Evolutionary conservation across 1,139 yeast genomes (phyloP).

Genomic region (Dujonia santamariae): DNA sequence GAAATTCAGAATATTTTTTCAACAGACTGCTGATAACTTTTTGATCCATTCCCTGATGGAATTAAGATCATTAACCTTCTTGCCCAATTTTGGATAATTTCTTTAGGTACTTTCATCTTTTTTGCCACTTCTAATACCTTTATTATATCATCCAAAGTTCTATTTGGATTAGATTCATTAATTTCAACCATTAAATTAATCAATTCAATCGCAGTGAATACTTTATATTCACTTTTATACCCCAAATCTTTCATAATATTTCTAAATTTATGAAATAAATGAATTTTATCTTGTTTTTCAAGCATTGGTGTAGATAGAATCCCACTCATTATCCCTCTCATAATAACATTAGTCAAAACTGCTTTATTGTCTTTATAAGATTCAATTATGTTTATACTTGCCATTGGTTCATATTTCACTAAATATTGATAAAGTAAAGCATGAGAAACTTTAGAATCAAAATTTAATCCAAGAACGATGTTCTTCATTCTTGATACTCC

Average conservation of each 20-base stretch:
- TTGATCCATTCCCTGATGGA: too few species aligned
- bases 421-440: slow-evolving; percentile 21
- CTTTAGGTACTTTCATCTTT: slow-evolving; percentile 11
- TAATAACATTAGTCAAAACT: slow-evolving; percentile 14
- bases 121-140: slow-evolving; percentile 14
- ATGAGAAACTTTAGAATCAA: slow-evolving; percentile 16
- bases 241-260: slow-evolving; percentile 15
- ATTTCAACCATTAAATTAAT: slow-evolving; percentile 11
- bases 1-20: too few species aligned
- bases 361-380: slow-evolving; percentile 17
- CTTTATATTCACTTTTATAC: slow-evolving; percentile 18
- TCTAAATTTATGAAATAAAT: slow-evolving; percentile 19
- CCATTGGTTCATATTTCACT: slow-evolving; percentile 23
- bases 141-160: slow-evolving; percentile 10
- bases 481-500: slow-evolving; percentile 15
- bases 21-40: neutral
- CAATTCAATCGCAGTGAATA: slow-evolving; percentile 14
- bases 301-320: slow-evolving; percentile 18
- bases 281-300: slow-evolving; percentile 16
- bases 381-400: slow-evolving; percentile 20
- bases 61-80: slow-evolving; percentile 4
- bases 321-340: slow-evolving; percentile 25
- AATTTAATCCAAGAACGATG: slow-evolving; percentile 15
- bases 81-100: slow-evolving; percentile 9
- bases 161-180: slow-evolving; percentile 11